These are phyloP conservation scores for Psilocybe cyanescens DNA, from an alignment of 768 basidiomycete species.

Conservation along the genomic window DNA sequence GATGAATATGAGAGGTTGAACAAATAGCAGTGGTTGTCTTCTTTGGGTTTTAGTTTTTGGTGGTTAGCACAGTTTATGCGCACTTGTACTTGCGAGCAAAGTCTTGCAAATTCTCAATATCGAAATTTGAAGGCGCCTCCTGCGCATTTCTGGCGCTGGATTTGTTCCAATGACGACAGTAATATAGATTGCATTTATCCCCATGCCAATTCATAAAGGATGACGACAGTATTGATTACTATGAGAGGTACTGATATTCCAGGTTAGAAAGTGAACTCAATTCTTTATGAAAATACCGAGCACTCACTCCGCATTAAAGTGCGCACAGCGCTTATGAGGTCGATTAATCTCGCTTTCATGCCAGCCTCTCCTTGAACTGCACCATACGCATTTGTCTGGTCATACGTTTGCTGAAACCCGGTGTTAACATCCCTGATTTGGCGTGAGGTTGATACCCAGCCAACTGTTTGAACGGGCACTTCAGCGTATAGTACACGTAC, in stretches of 20 bases:
- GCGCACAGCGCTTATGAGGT: constrained; percentile 92
- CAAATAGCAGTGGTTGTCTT: constrained; percentile 13
- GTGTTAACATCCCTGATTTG: constrained; percentile 60
- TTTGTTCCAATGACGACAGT: neutral
- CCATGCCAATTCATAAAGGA: constrained; percentile 81
- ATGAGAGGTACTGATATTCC: constrained; percentile 83
- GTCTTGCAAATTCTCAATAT: neutral
- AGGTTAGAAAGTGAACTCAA: constrained; percentile 4
- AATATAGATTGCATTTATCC: constrained; percentile 36
- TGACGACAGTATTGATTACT: constrained; percentile 82
- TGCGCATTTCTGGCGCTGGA: neutral
- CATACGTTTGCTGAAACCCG: constrained; percentile 69
- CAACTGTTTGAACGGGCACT: constrained; percentile 57
- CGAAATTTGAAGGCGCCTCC: neutral
- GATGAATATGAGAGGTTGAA: constrained; percentile 74
- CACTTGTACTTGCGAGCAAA: neutral
- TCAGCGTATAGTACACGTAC: constrained; percentile 8
- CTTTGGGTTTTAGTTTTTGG: neutral
- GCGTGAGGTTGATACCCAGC: constrained; percentile 76
- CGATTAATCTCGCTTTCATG: constrained; percentile 85
- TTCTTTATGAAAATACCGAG: constrained; percentile 14
- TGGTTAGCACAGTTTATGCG: neutral
- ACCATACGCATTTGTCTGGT: constrained; percentile 59
- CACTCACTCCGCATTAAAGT: constrained; percentile 96
- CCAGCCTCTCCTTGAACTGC: constrained; percentile 57